Percentiles rank a stretch among this genome's conserved stretches.
Conservation (phyloP, 768 basidiomycete genomes). For the Galerina sulciceps region DNA sequence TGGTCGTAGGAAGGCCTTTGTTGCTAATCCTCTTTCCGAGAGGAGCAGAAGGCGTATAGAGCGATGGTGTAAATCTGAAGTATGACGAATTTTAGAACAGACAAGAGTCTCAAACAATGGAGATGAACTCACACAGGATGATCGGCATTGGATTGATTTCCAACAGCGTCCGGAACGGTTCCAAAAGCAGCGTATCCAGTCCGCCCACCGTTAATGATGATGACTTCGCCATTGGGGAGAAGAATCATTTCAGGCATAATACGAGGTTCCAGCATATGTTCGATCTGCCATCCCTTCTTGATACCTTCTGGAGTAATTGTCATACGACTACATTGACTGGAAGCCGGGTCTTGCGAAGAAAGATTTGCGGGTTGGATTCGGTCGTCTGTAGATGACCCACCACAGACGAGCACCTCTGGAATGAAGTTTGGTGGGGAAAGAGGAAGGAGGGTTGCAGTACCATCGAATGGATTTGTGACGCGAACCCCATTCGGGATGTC, state of each 20-base stretch:
- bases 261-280: constrained; percentile 44
- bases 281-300: constrained; percentile 47
- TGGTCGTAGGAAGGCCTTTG: constrained; percentile 44
- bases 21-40: constrained; percentile 51
- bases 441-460: constrained; percentile 40
- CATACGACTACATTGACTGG: constrained; percentile 46
- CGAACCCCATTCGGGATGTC: constrained; percentile 49
- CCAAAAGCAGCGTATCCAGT: constrained; percentile 46
- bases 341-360: constrained; percentile 46
- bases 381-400: constrained; percentile 42
- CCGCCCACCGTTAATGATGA: constrained; percentile 47
- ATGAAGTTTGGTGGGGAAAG: constrained; percentile 42
- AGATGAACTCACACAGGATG: constrained; percentile 31
- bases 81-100: neutral
- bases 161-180: constrained; percentile 32
- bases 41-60: constrained; percentile 50
- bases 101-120: neutral
- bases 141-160: constrained; percentile 31
- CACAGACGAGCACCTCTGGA: constrained; percentile 52
- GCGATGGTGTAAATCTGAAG: constrained; percentile 39
- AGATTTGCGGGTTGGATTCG: constrained; percentile 30
- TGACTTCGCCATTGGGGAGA: constrained; percentile 46
- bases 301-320: constrained; percentile 45
- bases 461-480: constrained; percentile 45
- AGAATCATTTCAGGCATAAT: constrained; percentile 43